phyloP scores from a whole-genome alignment of 78 protist genomes.

The Chrysochromulina tobinii region DNA sequence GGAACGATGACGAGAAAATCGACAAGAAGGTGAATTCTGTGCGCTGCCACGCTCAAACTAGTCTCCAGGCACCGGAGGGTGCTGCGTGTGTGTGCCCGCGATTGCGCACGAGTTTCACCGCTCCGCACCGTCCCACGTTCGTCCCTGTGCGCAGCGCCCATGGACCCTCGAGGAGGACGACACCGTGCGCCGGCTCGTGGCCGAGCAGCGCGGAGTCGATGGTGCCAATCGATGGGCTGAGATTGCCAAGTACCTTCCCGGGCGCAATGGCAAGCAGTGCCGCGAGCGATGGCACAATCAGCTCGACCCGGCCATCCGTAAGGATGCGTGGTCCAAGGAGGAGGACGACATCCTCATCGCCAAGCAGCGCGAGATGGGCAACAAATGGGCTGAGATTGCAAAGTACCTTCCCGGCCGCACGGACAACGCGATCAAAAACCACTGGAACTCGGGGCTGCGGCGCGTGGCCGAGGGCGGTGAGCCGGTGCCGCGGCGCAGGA shows the following conservation, averaged over 20 bases:
- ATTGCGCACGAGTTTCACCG: too few relatives aligned
- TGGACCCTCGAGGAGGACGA: too few relatives aligned
- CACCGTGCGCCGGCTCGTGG: too few relatives aligned
- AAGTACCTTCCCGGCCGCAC: constrained; percentile 83
- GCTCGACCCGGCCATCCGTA: constrained; percentile 73
- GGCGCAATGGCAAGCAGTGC: constrained; percentile 44
- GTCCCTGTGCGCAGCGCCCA: too few relatives aligned
- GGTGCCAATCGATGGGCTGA: constrained; percentile 29
- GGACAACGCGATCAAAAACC: constrained; percentile 90
- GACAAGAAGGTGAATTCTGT: too few relatives aligned
- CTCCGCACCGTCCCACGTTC: too few relatives aligned
- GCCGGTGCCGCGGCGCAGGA: neutral
- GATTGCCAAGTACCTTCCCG: constrained; percentile 19
- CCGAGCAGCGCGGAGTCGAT: neutral
- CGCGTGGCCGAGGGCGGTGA: constrained; percentile 36
- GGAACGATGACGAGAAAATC: too few relatives aligned
- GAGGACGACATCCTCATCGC: constrained; percentile 67
- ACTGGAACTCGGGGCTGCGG: constrained; percentile 87
- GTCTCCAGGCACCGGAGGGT: too few relatives aligned
- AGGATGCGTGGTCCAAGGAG: constrained; percentile 77
- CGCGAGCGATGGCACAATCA: constrained; percentile 55
- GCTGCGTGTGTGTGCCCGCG: too few relatives aligned
- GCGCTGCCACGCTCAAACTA: too few relatives aligned
- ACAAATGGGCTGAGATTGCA: constrained; percentile 88
- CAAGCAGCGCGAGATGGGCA: constrained; percentile 57